phyloP scores from a whole-genome alignment of 805 yeast species.

The Candida tallmaniae region DNA sequence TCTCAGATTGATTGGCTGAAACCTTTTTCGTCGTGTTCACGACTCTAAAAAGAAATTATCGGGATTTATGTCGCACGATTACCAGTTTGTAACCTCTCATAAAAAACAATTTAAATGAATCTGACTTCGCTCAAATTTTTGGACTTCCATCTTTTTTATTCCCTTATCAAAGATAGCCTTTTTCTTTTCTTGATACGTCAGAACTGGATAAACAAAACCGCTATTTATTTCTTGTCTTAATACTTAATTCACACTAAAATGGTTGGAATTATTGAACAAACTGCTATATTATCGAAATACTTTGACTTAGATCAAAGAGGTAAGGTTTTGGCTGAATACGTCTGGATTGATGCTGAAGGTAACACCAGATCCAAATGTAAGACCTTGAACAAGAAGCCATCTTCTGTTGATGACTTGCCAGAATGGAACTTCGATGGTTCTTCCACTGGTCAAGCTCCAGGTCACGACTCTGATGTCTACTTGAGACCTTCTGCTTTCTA shows the following conservation, averaged over 20 bases:
- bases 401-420: slow-evolving; percentile 80
- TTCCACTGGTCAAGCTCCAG: slow-evolving; percentile 98
- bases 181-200: slow-evolving; percentile 6
- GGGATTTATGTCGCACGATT: too few species aligned
- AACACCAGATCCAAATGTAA: slow-evolving; percentile 90
- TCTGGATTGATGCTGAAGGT: slow-evolving; percentile 96
- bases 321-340: slow-evolving; percentile 87
- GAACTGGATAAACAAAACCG: background rate
- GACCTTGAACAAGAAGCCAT: slow-evolving; percentile 67
- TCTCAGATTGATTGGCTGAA: too few species aligned
- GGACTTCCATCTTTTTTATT: background rate
- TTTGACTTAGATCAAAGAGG: slow-evolving; percentile 82
- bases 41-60: too few species aligned
- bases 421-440: slow-evolving; percentile 99
- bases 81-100: too few species aligned
- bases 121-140: slow-evolving; percentile 1
- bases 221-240: slow-evolving; percentile 1
- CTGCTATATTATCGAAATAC: slow-evolving; percentile 80
- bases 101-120: slow-evolving; percentile 1
- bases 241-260: slow-evolving; percentile 13
- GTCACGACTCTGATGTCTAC: slow-evolving; percentile 92
- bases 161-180: background rate
- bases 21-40: too few species aligned
- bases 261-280: slow-evolving; percentile 55
- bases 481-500: slow-evolving; percentile 93